These are phyloP conservation scores for Aspergillus calidoustus DNA, from an alignment of 2,329 filamentous ascomycete genomes.

Conservation along the genomic window DNA sequence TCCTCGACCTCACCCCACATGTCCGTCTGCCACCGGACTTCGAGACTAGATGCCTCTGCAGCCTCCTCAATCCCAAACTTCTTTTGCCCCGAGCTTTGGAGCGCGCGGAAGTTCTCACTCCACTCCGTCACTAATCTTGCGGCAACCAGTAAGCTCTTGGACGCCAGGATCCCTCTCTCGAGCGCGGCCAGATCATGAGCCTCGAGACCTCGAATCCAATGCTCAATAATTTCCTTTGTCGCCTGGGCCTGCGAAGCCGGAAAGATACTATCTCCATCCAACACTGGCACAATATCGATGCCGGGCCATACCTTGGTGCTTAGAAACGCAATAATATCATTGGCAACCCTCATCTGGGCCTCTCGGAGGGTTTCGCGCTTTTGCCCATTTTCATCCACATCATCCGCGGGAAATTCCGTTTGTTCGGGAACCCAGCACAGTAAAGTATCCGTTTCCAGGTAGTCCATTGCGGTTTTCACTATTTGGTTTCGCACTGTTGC, in stretches of 20 bases:
- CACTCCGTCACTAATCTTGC: slow-evolving; percentile 81
- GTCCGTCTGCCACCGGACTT: slow-evolving; percentile 86
- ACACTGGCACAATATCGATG: slow-evolving; percentile 75
- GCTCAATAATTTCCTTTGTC: slow-evolving; percentile 76
- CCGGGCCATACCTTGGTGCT: slow-evolving; percentile 81
- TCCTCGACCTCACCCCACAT: slow-evolving; percentile 98
- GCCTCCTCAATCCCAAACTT: slow-evolving; percentile 83
- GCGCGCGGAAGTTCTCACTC: slow-evolving; percentile 71
- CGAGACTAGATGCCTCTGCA: slow-evolving; percentile 74
- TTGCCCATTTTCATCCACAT: slow-evolving; percentile 53
- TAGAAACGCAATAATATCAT: slow-evolving; percentile 73
- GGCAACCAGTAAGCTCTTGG: slow-evolving; percentile 82
- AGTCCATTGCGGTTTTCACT: slow-evolving; percentile 73
- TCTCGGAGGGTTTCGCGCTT: slow-evolving; percentile 67
- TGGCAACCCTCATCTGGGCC: slow-evolving; percentile 71
- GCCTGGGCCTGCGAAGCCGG: slow-evolving; percentile 73
- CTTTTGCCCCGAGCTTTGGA: slow-evolving; percentile 45
- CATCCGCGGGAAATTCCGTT: slow-evolving; percentile 55
- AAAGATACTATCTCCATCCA: slow-evolving; percentile 77
- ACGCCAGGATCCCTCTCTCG: slow-evolving; percentile 80
- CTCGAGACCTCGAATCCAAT: slow-evolving; percentile 74
- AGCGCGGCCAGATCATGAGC: slow-evolving; percentile 84
- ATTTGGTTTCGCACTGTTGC: slow-evolving; percentile 66
- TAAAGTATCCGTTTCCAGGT: slow-evolving; percentile 88
- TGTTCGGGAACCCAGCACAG: slow-evolving; percentile 81